Base-by-base conservation (phyloP, 208 protist species). In the Wallacemonas sp. region DNA sequence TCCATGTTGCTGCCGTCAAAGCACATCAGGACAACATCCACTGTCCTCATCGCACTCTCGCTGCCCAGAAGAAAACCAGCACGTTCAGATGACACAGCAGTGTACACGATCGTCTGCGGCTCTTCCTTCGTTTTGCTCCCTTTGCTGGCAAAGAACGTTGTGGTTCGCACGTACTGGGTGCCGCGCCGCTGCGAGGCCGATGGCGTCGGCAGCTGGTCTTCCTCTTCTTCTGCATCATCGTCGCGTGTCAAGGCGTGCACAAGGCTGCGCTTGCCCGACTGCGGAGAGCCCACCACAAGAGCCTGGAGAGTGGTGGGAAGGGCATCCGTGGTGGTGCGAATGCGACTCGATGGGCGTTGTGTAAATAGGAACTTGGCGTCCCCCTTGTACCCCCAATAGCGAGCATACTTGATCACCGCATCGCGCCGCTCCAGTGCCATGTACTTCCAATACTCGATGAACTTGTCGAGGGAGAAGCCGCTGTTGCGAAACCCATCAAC, bases 391-490 rank as follows among this genome's bases (percentile, higher is more conserved):
- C 91, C 91, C 80, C 89, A 92, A 66, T 84, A 92, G 5, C 86
- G 77, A 1, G 91, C 86, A 59, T 94, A 96, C 41, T 80, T 84
- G 47, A 94, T 82, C 31, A 96, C 86, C 19, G 77, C 64, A 24
- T 92, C 84, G 17, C 77, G 79, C 11, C 73, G 71, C 54, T 81
- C 42, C 39, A 94, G 66, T 9, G 86, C 88, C 75, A 95, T 79
- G 72, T 92, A 93, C 65, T 93, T 93, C 88, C 91, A 96, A 53
- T 86, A 84, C 68, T 90, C 85, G 9, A 96, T 80, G 63, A 95
- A 96, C 44, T 68, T 73, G 49, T 86, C 82, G 34, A 92, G 49
- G 24, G 91, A 76, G 14, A 94, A 70, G 26, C 44, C 54, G 33
- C 49, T n/a, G 24, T 42, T 71, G 15, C 69, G 54, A 26, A 96